phyloP scores from a whole-genome alignment of 176 grass and related monocot genomes.

The Aegilops longissima region DNA sequence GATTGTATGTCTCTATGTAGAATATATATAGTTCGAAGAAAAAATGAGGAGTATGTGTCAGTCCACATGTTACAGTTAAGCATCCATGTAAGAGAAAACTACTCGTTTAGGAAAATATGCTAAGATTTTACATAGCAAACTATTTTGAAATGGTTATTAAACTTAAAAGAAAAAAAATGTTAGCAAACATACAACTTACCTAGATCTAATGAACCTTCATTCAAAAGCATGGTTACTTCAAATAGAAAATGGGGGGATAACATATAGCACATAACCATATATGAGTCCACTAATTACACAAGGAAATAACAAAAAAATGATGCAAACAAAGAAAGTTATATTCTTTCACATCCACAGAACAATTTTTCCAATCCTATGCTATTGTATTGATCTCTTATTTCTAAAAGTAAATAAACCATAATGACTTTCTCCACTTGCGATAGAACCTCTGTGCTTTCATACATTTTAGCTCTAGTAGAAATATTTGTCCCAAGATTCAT shows the following conservation, averaged over 20 bases:
- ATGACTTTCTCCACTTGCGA: neutral
- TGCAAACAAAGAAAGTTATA: neutral
- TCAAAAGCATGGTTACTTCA: neutral
- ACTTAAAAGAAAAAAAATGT: neutral
- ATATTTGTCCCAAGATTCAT: neutral
- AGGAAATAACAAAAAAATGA: neutral
- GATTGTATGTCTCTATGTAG: neutral
- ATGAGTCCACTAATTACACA: neutral
- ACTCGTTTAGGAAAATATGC: neutral
- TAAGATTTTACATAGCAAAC: neutral
- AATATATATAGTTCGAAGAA: neutral
- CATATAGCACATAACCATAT: neutral
- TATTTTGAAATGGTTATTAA: neutral
- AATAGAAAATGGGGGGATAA: neutral
- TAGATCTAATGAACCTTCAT: neutral
- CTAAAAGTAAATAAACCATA: neutral
- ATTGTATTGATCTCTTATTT: neutral
- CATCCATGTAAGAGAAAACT: neutral
- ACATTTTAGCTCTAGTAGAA: neutral
- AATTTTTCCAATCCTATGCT: neutral
- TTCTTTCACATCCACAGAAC: neutral
- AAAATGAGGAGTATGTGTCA: neutral
- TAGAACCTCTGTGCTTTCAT: neutral
- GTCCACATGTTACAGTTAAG: neutral
- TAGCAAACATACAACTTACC: neutral